Evolutionary conservation across 78 protist species (phyloP), one percentile per base, ranked within the genome.

Genomic region (Emiliania huxleyi): DNA sequence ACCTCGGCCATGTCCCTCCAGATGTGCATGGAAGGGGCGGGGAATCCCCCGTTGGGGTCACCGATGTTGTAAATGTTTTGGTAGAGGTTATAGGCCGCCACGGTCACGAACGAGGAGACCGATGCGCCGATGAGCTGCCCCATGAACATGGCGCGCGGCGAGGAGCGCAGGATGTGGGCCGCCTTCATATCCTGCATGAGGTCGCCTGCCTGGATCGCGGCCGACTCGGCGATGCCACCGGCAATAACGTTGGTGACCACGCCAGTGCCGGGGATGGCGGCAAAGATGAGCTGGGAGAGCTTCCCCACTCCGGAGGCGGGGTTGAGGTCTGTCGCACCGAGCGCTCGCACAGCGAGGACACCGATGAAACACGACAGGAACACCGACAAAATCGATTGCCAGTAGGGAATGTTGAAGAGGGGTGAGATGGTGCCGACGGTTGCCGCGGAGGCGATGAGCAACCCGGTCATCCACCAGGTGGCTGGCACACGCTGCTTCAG

Each of bases 111-210:
- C 0, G 94, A 85, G 33, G 96, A 94, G 56, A 92, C 93, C 75
- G 93, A 69, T 19, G 96, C 89, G 26, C 97, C 97, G 38, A 96
- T 94, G 91, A 95, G 69, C 79, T 96, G 96, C 19, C 95, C 96
- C 46, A 79, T 79, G 43, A 95, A 96, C 62, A 95, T 96, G 23
- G 94, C 92, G 4, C 92, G 56, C n/a, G 97, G 97, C 18, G 95
- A 93, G 19, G 95, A 95, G 22, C 93, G 83, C 19, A 96, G 71
- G 4, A 96, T 75, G 62, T 96, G 96, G 43, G 95, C 97, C 33
- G 97, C 93, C 94, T 96, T 96, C 73, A 95, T 91, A 62, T 96
- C 97, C 44, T 95, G 97, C 96, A 96, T 94, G 91, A 96, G 73
- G 49, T 96, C 97, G 81, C 95, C 95, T n/a, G n/a, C n/a, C 89